Evolutionary conservation across 352 stramenopile genomes (phyloP).

Genomic region (Globisporangium paroecandrum): DNA sequence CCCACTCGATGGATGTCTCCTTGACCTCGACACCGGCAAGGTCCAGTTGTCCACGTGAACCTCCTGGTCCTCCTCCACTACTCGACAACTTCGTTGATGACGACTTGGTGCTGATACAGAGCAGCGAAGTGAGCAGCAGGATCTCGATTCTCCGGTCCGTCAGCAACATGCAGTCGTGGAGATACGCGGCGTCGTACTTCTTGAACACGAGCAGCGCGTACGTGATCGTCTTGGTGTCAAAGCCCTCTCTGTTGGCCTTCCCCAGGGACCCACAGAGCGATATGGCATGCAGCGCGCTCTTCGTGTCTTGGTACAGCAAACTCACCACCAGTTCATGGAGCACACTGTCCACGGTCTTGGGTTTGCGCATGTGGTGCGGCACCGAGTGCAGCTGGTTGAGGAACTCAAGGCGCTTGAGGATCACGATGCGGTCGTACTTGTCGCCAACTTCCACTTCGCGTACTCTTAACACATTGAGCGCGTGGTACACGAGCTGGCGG

Average conservation of each 20-base stretch:
- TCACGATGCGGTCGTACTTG: slow-evolving; percentile 19
- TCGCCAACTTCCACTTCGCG: slow-evolving; percentile 32
- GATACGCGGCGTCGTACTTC: slow-evolving; percentile 41
- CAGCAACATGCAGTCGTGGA: slow-evolving; percentile 29
- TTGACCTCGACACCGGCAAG: slow-evolving; percentile 14
- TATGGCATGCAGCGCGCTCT: slow-evolving; percentile 29
- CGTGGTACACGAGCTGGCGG: slow-evolving; percentile 50
- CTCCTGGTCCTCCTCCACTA: not conserved
- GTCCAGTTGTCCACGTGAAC: slow-evolving; percentile 6
- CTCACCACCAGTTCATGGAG: slow-evolving; percentile 47
- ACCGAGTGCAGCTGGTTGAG: slow-evolving; percentile 33
- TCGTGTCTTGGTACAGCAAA: slow-evolving; percentile 35
- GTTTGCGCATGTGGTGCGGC: slow-evolving; percentile 26
- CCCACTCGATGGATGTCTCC: slow-evolving; percentile 46
- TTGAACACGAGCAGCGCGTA: slow-evolving; percentile 51
- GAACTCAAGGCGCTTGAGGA: slow-evolving; percentile 22
- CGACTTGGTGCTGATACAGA: slow-evolving; percentile 28
- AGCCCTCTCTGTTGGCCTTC: slow-evolving; percentile 33
- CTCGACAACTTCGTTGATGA: not conserved
- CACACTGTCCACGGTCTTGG: slow-evolving; percentile 33
- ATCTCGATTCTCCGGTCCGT: slow-evolving; percentile 43
- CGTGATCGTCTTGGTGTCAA: slow-evolving; percentile 47
- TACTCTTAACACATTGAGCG: slow-evolving; percentile 38
- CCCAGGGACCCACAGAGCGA: slow-evolving; percentile 22
- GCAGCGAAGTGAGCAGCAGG: slow-evolving; percentile 51